Conservation (phyloP, 75 land plant genomes). For the Cupressus sempervirens region DNA sequence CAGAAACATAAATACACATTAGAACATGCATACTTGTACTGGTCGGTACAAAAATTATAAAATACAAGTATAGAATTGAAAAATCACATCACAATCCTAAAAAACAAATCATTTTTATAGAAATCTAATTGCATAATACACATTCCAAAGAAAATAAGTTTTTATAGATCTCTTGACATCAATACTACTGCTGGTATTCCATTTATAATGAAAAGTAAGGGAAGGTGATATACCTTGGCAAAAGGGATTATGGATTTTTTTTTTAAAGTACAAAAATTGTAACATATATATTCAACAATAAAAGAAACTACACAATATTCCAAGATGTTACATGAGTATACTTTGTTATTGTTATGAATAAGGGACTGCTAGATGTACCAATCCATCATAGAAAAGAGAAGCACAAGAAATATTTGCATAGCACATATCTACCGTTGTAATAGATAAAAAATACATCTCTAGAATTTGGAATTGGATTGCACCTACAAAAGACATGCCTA, state of each 20-base stretch:
- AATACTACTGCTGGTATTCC: not conserved
- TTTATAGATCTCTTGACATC: not conserved
- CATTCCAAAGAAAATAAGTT: not conserved
- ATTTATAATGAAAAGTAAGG: not conserved
- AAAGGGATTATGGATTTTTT: not conserved
- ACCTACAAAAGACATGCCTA: not conserved
- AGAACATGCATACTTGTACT: not conserved
- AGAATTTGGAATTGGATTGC: not conserved
- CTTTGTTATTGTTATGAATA: not conserved
- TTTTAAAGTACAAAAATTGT: too few species aligned
- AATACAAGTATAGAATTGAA: not conserved
- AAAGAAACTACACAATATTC: not conserved
- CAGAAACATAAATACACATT: conserved; percentile 3
- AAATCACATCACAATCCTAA: not conserved
- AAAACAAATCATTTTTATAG: not conserved
- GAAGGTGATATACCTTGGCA: not conserved
- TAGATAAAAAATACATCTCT: not conserved
- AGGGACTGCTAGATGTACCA: not conserved
- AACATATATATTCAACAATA: not conserved
- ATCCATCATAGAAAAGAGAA: not conserved
- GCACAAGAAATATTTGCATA: not conserved
- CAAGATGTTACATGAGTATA: not conserved
- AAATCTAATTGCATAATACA: not conserved
- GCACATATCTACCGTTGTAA: not conserved
- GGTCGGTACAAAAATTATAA: not conserved